These are phyloP conservation scores for Hura crepitans DNA, from an alignment of 441 rosid species.

Conservation along the genomic window DNA sequence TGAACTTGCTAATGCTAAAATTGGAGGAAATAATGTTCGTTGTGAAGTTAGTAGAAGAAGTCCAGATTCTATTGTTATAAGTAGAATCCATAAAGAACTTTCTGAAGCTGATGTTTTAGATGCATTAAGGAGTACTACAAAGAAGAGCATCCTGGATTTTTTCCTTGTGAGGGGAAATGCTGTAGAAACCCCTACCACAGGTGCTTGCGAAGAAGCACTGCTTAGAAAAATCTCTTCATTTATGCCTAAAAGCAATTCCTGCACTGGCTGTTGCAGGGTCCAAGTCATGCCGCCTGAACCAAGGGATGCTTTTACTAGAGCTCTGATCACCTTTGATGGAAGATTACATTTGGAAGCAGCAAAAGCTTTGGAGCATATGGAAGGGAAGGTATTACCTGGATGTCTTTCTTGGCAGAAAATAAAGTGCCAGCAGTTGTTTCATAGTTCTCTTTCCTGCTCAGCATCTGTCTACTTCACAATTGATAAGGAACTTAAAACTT, in stretches of 20 bases:
- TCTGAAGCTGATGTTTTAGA: conserved; percentile 28
- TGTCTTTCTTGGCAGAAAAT: conserved; percentile 31
- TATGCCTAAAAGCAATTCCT: conserved; percentile 26
- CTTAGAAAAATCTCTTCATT: conserved; percentile 27
- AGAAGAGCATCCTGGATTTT: conserved; percentile 24
- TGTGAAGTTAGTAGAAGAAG: conserved; percentile 23
- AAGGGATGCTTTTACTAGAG: conserved; percentile 27
- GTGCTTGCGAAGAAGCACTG: conserved; percentile 26
- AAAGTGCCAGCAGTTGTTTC: conserved; percentile 26
- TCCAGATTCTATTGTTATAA: conserved; percentile 19
- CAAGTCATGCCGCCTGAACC: conserved; percentile 22
- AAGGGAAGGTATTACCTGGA: conserved; percentile 27
- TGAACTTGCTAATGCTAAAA: too few species aligned
- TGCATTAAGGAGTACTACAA: conserved; percentile 19
- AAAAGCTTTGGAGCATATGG: conserved; percentile 28
- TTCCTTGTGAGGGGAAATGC: conserved; percentile 27
- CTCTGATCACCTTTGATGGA: conserved; percentile 25
- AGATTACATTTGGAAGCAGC: conserved; percentile 29
- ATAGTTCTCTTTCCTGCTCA: conserved; percentile 27
- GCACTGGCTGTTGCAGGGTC: too few species aligned
- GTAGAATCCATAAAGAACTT: conserved; percentile 24
- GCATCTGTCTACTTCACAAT: conserved; percentile 23
- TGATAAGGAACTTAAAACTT: conserved; percentile 20
- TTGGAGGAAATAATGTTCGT: conserved; percentile 18
- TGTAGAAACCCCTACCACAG: conserved; percentile 12